Conservation (phyloP, 2,329 filamentous ascomycete genomes). For the Metarhizium robertsii region DNA sequence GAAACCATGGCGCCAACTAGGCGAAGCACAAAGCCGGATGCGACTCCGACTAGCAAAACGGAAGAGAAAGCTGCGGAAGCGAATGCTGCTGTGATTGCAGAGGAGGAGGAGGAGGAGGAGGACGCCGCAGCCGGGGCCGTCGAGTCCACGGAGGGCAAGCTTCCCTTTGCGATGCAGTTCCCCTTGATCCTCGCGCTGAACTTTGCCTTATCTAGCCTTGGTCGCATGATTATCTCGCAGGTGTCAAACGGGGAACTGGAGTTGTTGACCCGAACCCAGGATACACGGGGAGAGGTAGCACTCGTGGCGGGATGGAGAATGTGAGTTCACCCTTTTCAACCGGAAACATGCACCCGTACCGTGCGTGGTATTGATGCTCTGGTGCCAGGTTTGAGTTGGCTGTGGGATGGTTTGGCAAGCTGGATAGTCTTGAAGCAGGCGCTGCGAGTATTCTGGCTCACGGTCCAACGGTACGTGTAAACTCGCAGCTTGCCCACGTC, state of each 20-base stretch:
- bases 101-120: constrained; percentile 8
- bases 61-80: neutral
- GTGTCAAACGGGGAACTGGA: constrained; percentile 58
- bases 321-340: constrained; percentile 29
- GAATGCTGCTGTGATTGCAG: constrained; percentile 7
- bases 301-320: constrained; percentile 43
- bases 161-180: constrained; percentile 39
- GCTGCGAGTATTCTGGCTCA: constrained; percentile 61
- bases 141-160: constrained; percentile 12
- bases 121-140: constrained; percentile 1
- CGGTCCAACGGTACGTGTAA: constrained; percentile 50
- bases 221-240: constrained; percentile 53
- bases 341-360: neutral
- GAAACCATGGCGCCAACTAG: constrained; percentile 12
- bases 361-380: constrained; percentile 5
- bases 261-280: constrained; percentile 52
- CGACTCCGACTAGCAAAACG: constrained; percentile 6
- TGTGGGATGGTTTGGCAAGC: constrained; percentile 63
- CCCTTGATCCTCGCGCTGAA: constrained; percentile 43
- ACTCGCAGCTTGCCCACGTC: neutral
- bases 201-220: constrained; percentile 52
- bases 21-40: constrained; percentile 13
- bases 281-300: constrained; percentile 52
- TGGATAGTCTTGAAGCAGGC: constrained; percentile 63
- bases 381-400: constrained; percentile 53